A percentile compares a stretch with the other conserved stretches of the same genome.
Evolutionary conservation across 352 stramenopile genomes (phyloP).

Genomic region (Globisporangium paroecandrum): DNA sequence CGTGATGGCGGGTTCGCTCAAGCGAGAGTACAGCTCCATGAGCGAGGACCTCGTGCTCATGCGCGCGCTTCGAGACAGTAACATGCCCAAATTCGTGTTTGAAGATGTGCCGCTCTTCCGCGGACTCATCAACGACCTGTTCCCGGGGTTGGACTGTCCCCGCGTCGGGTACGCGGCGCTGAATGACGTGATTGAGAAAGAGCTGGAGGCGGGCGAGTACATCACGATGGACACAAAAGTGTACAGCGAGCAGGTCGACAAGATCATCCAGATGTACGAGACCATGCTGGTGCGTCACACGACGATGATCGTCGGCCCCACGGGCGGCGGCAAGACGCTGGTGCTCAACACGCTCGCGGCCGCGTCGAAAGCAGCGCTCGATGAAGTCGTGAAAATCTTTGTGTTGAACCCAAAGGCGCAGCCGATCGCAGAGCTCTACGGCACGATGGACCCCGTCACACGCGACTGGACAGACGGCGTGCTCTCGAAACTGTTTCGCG

Average conservation of each 20-base stretch:
- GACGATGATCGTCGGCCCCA: constrained; percentile 95
- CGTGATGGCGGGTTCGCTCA: constrained; percentile 92
- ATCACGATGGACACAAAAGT: constrained; percentile 65
- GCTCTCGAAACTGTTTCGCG: constrained; percentile 92
- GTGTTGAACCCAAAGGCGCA: constrained; percentile 95
- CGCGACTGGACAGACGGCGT: constrained; percentile 96
- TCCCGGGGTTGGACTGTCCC: constrained; percentile 91
- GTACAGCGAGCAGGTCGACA: constrained; percentile 92
- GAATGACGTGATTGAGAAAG: constrained; percentile 84
- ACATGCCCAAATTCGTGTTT: constrained; percentile 97
- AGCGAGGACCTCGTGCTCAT: constrained; percentile 94
- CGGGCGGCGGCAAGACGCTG: constrained; percentile 91
- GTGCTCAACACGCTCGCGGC: constrained; percentile 89
- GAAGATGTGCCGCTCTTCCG: constrained; percentile 94
- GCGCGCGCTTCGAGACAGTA: constrained; percentile 92
- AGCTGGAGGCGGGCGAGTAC: constrained; percentile 84
- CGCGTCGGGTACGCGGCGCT: constrained; percentile 90
- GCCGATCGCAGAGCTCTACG: constrained; percentile 92
- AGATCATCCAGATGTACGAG: constrained; percentile 97
- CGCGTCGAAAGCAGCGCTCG: constrained; percentile 80
- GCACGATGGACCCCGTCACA: constrained; percentile 93
- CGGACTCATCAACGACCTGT: constrained; percentile 94
- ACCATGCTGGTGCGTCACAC: constrained; percentile 95
- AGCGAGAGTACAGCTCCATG: constrained; percentile 91
- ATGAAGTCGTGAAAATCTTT: constrained; percentile 90